Conservation (phyloP, 257 asterid genomes). For the Lithospermum erythrorhizon region DNA sequence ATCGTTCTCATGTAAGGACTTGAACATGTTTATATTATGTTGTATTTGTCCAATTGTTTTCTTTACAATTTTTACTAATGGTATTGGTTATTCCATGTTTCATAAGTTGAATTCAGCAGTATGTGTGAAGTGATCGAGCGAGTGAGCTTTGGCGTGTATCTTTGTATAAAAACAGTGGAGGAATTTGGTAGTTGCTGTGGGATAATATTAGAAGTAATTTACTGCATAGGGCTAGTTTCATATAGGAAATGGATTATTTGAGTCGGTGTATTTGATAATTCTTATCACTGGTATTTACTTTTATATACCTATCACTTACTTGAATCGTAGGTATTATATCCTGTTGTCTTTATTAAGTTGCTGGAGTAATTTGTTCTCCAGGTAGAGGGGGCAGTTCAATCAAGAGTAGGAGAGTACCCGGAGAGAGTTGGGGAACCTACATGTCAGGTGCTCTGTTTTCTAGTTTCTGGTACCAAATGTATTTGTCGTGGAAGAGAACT, state of each 20-base stretch:
- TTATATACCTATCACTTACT: background rate
- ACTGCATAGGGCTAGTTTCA: no score
- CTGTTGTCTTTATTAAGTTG: background rate
- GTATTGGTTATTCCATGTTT: no score
- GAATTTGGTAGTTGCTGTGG: background rate
- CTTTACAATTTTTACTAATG: no score
- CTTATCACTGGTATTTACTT: background rate
- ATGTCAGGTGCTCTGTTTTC: constrained; percentile 52
- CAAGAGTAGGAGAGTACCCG: constrained; percentile 56
- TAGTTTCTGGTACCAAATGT: background rate
- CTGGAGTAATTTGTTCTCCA: constrained; percentile 9
- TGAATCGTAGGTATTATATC: background rate
- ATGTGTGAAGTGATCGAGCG: background rate
- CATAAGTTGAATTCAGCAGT: background rate
- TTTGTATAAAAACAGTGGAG: background rate
- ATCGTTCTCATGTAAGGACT: constrained; percentile 52
- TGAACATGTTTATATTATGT: background rate
- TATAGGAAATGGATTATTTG: background rate
- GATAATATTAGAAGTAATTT: background rate
- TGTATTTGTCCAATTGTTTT: background rate
- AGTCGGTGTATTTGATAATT: background rate
- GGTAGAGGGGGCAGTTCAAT: constrained; percentile 27
- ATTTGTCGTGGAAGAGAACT: background rate
- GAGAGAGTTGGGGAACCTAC: constrained; percentile 75
- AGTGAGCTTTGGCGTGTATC: background rate